phyloP scores from a whole-genome alignment of 2,329 filamentous ascomycete genomes.

The Ramularia endophylla region DNA sequence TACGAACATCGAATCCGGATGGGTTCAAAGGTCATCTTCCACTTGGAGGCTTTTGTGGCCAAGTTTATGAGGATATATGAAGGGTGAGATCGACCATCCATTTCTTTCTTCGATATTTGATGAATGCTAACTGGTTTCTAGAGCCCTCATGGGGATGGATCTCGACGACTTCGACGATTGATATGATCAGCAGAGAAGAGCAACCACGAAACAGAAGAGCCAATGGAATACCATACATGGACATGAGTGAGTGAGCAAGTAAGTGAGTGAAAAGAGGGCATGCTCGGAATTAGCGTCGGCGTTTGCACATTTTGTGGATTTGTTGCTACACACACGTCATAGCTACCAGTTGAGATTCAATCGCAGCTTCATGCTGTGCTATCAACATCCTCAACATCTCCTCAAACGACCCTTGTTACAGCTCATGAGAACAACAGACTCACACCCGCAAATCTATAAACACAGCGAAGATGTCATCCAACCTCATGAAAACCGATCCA shows the following conservation, averaged over 20 bases:
- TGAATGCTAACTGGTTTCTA: conserved; percentile 25
- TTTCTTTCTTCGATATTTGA: too few species aligned
- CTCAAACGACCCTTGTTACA: too few species aligned
- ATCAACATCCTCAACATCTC: conserved; percentile 1
- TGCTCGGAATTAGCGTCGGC: too few species aligned
- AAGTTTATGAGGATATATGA: conserved; percentile 98
- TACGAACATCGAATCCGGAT: conserved; percentile 93
- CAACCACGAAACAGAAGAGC: too few species aligned
- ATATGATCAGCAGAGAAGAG: conserved; percentile 4
- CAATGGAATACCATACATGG: too few species aligned
- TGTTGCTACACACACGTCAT: not conserved
- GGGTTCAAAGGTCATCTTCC: conserved; percentile 90
- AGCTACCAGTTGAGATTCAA: not conserved
- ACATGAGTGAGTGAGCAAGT: too few species aligned
- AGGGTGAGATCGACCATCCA: conserved; percentile 70
- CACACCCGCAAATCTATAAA: conserved; percentile 5
- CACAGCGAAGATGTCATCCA: conserved; percentile 42
- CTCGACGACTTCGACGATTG: conserved; percentile 42
- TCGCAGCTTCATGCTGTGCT: too few species aligned
- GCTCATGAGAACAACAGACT: too few species aligned
- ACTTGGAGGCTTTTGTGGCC: conserved; percentile 94
- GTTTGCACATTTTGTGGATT: too few species aligned
- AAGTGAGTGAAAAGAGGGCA: too few species aligned
- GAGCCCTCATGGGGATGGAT: conserved; percentile 73
- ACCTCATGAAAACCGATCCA: conserved; percentile 53